These are phyloP conservation scores for Citrullus colocynthis DNA, from an alignment of 306 rosid species.

Conservation along the genomic window DNA sequence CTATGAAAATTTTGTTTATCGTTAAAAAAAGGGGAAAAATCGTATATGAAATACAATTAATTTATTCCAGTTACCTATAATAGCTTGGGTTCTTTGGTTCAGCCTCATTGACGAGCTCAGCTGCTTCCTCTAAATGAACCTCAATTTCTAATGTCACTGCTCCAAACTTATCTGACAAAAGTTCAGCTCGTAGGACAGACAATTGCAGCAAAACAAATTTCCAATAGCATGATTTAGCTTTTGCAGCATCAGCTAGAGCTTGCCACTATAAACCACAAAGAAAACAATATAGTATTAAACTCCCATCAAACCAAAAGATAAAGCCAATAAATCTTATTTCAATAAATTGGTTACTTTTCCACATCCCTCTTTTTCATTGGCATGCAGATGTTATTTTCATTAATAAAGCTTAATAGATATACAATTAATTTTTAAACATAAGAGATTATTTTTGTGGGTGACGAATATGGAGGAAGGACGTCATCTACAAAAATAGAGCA, in stretches of 20 bases:
- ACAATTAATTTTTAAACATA: neutral
- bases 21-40: neutral
- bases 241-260: conserved; percentile 78
- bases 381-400: neutral
- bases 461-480: neutral
- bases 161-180: conserved; percentile 55
- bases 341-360: neutral
- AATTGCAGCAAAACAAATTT: conserved; percentile 68
- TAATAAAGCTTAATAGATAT: neutral
- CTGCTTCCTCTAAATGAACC: conserved; percentile 84
- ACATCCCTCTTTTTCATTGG: neutral
- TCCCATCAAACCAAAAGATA: neutral
- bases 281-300: neutral
- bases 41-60: neutral
- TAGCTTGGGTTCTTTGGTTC: conserved; percentile 71
- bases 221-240: conserved; percentile 79
- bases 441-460: neutral
- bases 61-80: conserved; percentile 40
- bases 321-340: neutral
- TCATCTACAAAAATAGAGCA: neutral
- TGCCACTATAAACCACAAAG: conserved; percentile 47
- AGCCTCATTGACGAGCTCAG: conserved; percentile 71
- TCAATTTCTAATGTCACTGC: conserved; percentile 65
- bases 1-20: neutral
- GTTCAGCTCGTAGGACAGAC: conserved; percentile 72